Evolutionary conservation across 345 rosid species (phyloP).

Genomic region (Bruguiera gymnorhiza): DNA sequence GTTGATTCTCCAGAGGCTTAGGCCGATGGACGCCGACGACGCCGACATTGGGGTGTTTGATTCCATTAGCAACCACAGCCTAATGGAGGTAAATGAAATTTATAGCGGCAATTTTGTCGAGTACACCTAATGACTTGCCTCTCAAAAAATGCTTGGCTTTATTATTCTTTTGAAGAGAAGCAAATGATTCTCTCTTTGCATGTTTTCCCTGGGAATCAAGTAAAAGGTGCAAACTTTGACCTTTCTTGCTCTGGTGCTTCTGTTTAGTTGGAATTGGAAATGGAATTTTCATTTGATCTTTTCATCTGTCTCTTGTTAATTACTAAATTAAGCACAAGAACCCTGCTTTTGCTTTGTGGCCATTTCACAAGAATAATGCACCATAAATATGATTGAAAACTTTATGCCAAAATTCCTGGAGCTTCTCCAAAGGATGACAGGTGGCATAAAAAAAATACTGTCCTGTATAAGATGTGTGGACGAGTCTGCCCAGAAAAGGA

Average conservation of each 20-base stretch:
- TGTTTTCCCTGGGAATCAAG: neutral
- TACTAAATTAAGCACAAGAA: too few relatives aligned
- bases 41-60: conserved; percentile 49
- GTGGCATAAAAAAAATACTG: neutral
- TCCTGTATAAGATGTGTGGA: neutral
- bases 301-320: neutral
- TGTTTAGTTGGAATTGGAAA: neutral
- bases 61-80: conserved; percentile 71
- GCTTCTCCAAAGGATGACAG: neutral
- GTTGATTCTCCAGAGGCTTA: conserved; percentile 59
- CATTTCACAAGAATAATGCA: neutral
- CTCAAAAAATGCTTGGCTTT: neutral
- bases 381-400: neutral
- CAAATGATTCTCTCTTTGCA: neutral
- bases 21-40: conserved; percentile 56
- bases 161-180: neutral
- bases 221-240: neutral
- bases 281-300: neutral
- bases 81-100: conserved; percentile 70
- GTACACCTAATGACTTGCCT: neutral
- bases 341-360: too few relatives aligned
- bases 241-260: neutral
- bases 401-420: neutral
- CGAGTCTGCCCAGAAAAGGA: neutral
- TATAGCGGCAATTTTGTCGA: neutral